Evolutionary conservation across 495 filamentous ascomycete species (phyloP), one percentile per base, ranked within the genome.

Genomic region (Penicillium argentinense): DNA sequence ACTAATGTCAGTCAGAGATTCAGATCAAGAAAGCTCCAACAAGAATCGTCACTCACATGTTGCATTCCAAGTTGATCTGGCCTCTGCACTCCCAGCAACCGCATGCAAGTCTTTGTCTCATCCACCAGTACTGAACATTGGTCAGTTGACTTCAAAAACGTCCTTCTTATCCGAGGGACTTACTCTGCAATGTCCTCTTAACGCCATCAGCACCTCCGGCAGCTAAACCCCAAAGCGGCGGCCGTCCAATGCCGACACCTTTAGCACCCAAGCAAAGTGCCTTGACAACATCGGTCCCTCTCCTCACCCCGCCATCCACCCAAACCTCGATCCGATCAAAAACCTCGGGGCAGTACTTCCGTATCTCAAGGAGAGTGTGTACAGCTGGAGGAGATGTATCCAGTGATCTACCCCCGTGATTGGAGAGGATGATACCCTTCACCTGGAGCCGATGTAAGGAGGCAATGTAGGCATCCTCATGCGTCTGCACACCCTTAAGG

Each of bases 211-310:
- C 75, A 11, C 91, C 91, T 39, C 88, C 91, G 39, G 89, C 89
- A 4, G 84, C 87, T 9, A 95, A 63, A 3, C 88, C 92, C 68
- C 81, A 97, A 37, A 97, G 69, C 26, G 88, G 84, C 32, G 88
- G 78, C 40, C 92, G 75, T 9, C 91, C 92, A 39, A 97, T 78
- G 1, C 92, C 92, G 1, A 96, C 91, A 12, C 83, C 91, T 55
- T 76, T 88, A 0, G 92, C 92, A 5, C 92, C 92, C 22, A 97
- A 68, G 59, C 86, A 90, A 39, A 97, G 71, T 17, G 91, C 91
- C 70, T 93, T 96, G 36, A 96, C 87, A 3, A 95, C 81, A 67
- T 96, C 91, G 2, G 91, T 95, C 3, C 91, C 92, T 29, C 92
- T 75, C 64, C 81, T 83, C 51, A 97, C 85, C 3, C 92, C 92